phyloP scores from a whole-genome alignment of 2,329 filamentous ascomycete species.

The Arthrinium puccinioides region DNA sequence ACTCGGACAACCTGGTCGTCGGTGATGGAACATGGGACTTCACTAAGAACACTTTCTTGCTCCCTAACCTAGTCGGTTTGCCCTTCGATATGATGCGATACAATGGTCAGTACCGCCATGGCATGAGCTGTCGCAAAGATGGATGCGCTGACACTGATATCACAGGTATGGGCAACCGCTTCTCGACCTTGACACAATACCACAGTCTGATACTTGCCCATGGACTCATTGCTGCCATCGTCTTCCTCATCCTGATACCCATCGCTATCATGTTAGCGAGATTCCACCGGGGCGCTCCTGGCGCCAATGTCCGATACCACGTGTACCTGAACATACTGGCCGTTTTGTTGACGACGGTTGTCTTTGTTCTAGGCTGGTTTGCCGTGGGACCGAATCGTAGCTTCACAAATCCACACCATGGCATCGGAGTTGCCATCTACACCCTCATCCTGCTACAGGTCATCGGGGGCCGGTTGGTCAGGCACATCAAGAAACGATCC shows the following conservation, averaged over 20 bases:
- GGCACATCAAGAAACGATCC: conserved; percentile 40
- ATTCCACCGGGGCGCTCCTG: conserved; percentile 58
- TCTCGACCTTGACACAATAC: conserved; percentile 62
- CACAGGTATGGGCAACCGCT: conserved; percentile 75
- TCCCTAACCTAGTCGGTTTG: conserved; percentile 69
- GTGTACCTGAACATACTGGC: conserved; percentile 68
- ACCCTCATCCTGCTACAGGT: conserved; percentile 65
- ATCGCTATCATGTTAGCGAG: conserved; percentile 65
- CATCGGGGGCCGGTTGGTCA: conserved; percentile 59
- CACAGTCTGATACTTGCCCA: conserved; percentile 64
- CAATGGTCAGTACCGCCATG: conserved; percentile 53
- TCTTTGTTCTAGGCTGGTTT: conserved; percentile 70
- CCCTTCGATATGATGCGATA: conserved; percentile 79
- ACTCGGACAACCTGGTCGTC: conserved; percentile 66
- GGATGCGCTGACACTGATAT: conserved; percentile 9
- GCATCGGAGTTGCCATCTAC: conserved; percentile 75
- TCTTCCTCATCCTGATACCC: conserved; percentile 69
- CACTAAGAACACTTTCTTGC: conserved; percentile 65
- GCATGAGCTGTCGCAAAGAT: background rate
- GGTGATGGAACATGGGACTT: conserved; percentile 83
- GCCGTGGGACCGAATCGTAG: conserved; percentile 67
- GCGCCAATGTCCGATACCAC: conserved; percentile 59
- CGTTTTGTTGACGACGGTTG: conserved; percentile 59
- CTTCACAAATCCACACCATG: conserved; percentile 76
- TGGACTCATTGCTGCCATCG: conserved; percentile 62